Base-by-base conservation (phyloP, 441 rosid genomes). In the Lepidium campestre region DNA sequence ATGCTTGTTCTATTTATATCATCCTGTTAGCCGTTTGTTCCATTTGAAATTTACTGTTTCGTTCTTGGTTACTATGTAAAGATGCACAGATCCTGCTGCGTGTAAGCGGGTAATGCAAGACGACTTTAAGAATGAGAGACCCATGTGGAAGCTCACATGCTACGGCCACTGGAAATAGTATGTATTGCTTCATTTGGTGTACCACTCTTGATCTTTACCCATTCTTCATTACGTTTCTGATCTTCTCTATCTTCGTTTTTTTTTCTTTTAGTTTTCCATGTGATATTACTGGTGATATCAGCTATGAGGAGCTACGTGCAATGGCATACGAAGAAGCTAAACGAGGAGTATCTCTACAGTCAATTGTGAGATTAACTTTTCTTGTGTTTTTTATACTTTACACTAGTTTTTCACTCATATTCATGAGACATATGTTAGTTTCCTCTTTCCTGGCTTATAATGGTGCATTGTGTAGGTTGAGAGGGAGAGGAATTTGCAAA, bases 141-240 rank as follows among this genome's bases (percentile, higher is more conserved):
- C 98, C 12, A 75, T 86, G 75, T 94, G 99, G 98, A 89, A 82
- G 82, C 87, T 94, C 58, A 91, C 99, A 7, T 89, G 99, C 78
- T 94, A 94, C 48, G 77, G 83, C 41, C 99, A 94, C 81, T 82
- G 73, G 77, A 88, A 74, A 80, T 72, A 78, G 99, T 94, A 82
- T 78, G 86, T 50, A 62, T 67, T 58, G n/a, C 36, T 57, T 20
- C 11, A 10, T 60, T 66, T 52, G 10, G 14, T 67, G 25, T 37
- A 60, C 19, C 23, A 36, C 52, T 22, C 7, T 60, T 66, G 48
- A 18, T 65, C 12, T 13, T 58, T 11, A 46, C 10, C 36, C 53
- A 13, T 58, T 58, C 20, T 50, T 47, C 42, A 4, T 42, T 25
- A 47, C 18, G n/a, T 29, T 55, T 40, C 41, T 73, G 22, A 73